A percentile compares a stretch with the other conserved stretches of the same genome.
Conservation (phyloP, 768 basidiomycete species). For the Arthromyces matolae region DNA sequence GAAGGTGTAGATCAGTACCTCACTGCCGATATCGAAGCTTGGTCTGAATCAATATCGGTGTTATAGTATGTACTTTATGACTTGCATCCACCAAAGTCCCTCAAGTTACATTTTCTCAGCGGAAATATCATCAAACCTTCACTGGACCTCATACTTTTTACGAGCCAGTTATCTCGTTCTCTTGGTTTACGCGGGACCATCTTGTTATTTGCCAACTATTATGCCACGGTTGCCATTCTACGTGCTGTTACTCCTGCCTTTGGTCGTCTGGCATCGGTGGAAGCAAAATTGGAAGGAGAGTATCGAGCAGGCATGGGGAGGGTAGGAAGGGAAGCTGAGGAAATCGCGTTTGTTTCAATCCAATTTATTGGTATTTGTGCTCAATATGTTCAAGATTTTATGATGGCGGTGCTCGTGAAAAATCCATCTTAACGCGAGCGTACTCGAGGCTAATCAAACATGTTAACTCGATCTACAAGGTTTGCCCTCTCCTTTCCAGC, state of each 20-base stretch:
- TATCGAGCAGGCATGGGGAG: conserved; percentile 85
- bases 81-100: background rate
- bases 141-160: conserved; percentile 88
- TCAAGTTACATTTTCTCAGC: conserved; percentile 33
- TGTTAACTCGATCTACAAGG: conserved; percentile 90
- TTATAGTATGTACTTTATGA: conserved; percentile 66
- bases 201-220: conserved; percentile 80
- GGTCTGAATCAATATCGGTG: conserved; percentile 80
- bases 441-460: conserved; percentile 83
- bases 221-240: conserved; percentile 78
- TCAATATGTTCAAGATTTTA: too few relatives aligned
- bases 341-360: conserved; percentile 68
- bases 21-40: conserved; percentile 87
- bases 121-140: conserved; percentile 93
- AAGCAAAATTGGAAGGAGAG: conserved; percentile 87
- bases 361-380: too few relatives aligned
- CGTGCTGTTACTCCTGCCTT: conserved; percentile 89
- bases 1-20: conserved; percentile 90
- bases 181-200: conserved; percentile 83
- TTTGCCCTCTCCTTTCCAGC: too few relatives aligned
- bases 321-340: conserved; percentile 86
- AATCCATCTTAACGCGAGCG: conserved; percentile 72
- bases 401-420: conserved; percentile 81
- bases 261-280: conserved; percentile 82
- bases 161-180: conserved; percentile 82